A percentile compares a stretch with the other conserved stretches of the same genome.
Evolutionary conservation across 2,329 filamentous ascomycete genomes (phyloP).

Genomic region (Clonostachys solani): DNA sequence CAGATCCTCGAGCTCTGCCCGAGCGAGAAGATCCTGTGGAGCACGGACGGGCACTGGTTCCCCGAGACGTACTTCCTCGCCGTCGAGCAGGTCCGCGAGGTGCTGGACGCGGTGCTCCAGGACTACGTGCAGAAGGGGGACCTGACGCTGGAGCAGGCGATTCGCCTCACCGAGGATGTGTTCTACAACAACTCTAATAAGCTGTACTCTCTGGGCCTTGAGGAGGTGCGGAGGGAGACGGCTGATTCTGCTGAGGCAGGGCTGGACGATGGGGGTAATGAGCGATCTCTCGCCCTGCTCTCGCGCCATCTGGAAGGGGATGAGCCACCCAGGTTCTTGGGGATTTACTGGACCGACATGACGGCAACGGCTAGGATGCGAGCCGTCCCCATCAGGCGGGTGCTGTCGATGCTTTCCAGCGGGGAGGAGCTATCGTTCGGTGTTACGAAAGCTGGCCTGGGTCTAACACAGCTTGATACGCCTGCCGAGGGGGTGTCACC

Average conservation of each 20-base stretch:
- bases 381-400: constrained; percentile 60
- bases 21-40: constrained; percentile 72
- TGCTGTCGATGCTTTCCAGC: constrained; percentile 38
- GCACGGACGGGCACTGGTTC: constrained; percentile 75
- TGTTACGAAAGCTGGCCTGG: constrained; percentile 60
- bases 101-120: constrained; percentile 61
- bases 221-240: background rate
- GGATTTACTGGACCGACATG: constrained; percentile 75
- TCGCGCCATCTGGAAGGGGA: constrained; percentile 34
- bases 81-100: constrained; percentile 67
- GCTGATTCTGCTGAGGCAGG: background rate
- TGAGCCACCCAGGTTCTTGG: constrained; percentile 57
- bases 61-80: constrained; percentile 75
- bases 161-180: constrained; percentile 60
- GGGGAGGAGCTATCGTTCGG: constrained; percentile 45
- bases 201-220: constrained; percentile 56
- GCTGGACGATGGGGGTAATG: background rate
- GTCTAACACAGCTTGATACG: constrained; percentile 64
- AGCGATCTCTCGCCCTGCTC: constrained; percentile 1
- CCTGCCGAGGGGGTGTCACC: constrained; percentile 48
- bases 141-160: constrained; percentile 57
- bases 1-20: constrained; percentile 74
- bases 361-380: constrained; percentile 65
- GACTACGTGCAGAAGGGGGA: constrained; percentile 64
- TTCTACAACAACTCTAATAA: constrained; percentile 74